Base-by-base conservation (phyloP, 495 filamentous ascomycete genomes). In the Thermothielavioides terrestris region DNA sequence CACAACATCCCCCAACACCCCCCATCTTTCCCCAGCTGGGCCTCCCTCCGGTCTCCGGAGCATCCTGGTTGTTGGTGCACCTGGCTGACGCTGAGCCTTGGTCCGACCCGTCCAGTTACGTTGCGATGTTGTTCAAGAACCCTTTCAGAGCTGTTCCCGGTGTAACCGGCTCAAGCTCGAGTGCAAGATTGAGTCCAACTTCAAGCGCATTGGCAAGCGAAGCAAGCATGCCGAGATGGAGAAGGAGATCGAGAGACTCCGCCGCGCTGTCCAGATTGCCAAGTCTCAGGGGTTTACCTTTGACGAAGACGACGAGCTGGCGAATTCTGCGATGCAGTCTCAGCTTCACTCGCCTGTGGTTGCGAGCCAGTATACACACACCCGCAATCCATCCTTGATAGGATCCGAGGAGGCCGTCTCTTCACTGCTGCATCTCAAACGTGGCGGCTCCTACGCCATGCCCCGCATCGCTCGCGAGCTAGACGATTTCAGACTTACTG, bases 141-240 rank as follows among this genome's bases (percentile, higher is more conserved):
- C 87, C 5, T 94, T 88, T 67, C 74, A 77, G 41, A 75, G 80
- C 53, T 96, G 90, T 68, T 83, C 81, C 25, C 77, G 90, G 55
- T 96, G 90, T 71, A 83, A 79, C 61, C 88, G 88, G 57, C 77
- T 94, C 50, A 85, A 83, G 59, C 85, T 95, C 50, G 79, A 82
- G 21, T 96, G 90, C 76, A 88, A 88, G 59, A 94, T 96, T 63
- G 88, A 94, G 64, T 86, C 85, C 52, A 89, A 90, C 61, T 96
- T 96, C 71, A 94, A 92, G 69, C 85, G 90, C 42, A 76, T 94
- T 28, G 89, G 88, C 44, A 96, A 96, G 74, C 81, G 90, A 41
- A 87, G 81, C 50, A 86, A 86, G 58, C 88, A 94, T 67, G 87
- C 87, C 39, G 89, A 94, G 66, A 94, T 94, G 88, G 89, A 92